A percentile compares a stretch with the other conserved stretches of the same genome.
phyloP scores from a whole-genome alignment of 139 green algal genomes.

The Diplosphaera chodatii region DNA sequence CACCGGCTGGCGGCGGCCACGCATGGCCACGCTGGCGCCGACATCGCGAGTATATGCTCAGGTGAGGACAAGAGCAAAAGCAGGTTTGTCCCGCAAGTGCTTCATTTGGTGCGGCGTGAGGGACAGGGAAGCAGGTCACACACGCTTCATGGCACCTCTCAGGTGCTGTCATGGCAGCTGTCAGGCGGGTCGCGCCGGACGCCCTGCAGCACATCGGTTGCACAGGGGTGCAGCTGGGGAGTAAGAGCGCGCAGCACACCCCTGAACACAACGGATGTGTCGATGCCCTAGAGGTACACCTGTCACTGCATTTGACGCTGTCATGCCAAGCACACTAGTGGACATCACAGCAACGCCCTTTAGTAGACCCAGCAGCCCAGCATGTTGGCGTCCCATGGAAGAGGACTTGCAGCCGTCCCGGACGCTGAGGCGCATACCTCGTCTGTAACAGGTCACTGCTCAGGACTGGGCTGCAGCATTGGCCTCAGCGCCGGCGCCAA shows the following conservation, averaged over 20 bases:
- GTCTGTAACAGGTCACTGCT: conserved; percentile 13
- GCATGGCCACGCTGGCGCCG: conserved; percentile 65
- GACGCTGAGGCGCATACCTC: too few relatives aligned
- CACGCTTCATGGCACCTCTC: too few relatives aligned
- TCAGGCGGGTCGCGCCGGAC: conserved; percentile 22
- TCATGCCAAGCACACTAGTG: neutral
- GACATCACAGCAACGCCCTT: neutral
- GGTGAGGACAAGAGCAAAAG: conserved; percentile 27
- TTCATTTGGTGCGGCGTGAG: too few relatives aligned
- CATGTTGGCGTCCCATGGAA: too few relatives aligned
- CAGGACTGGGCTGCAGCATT: conserved; percentile 54
- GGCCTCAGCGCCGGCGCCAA: conserved; percentile 36
- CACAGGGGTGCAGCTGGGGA: neutral
- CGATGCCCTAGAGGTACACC: neutral
- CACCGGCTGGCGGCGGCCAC: conserved; percentile 39
- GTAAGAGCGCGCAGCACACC: neutral
- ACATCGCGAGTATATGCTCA: conserved; percentile 59
- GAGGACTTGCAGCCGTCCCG: too few relatives aligned
- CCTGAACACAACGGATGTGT: neutral
- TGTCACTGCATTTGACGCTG: too few relatives aligned
- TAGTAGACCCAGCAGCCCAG: neutral
- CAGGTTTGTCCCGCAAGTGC: too few relatives aligned
- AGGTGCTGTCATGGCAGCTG: conserved; percentile 19
- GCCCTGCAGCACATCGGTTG: conserved; percentile 13
- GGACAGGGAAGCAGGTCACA: too few relatives aligned